phyloP scores from a whole-genome alignment of 257 asterid species.

The Nicotiana noctiflora region DNA sequence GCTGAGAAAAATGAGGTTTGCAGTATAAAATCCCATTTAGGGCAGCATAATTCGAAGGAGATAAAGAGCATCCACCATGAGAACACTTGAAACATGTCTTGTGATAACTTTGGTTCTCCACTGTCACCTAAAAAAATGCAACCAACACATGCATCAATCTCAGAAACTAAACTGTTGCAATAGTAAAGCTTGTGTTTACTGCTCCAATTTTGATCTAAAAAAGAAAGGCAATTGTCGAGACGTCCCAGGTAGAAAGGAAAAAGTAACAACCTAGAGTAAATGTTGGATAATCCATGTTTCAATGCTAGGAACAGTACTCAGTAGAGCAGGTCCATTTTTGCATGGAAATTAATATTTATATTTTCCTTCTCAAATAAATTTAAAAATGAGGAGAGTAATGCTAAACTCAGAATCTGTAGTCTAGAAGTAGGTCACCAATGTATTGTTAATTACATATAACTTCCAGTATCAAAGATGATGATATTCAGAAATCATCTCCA shows the following conservation, averaged over 20 bases:
- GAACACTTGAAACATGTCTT: constrained; percentile 91
- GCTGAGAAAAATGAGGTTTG: constrained; percentile 92
- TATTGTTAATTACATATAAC: not conserved
- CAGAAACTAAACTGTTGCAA: not conserved
- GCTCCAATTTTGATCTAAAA: not conserved
- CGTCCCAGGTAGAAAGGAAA: not conserved
- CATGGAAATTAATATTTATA: too few relatives aligned
- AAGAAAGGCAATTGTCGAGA: not conserved
- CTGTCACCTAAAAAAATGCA: constrained; percentile 51
- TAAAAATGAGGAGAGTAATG: not conserved
- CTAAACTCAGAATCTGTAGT: not conserved
- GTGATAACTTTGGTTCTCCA: constrained; percentile 89
- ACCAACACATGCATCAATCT: not conserved
- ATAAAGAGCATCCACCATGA: constrained; percentile 85
- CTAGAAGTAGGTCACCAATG: not conserved
- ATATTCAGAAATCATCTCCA: too few relatives aligned
- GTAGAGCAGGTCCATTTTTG: too few relatives aligned
- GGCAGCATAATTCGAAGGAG: constrained; percentile 91
- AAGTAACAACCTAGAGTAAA: too few relatives aligned
- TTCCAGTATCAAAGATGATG: too few relatives aligned
- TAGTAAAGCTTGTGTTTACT: not conserved
- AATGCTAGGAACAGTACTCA: too few relatives aligned
- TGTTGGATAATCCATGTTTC: too few relatives aligned
- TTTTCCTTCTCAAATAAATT: too few relatives aligned
- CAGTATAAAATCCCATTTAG: constrained; percentile 80